Evolutionary conservation across 2,329 filamentous ascomycete species (phyloP).

Genomic region (Exophiala sp.): DNA sequence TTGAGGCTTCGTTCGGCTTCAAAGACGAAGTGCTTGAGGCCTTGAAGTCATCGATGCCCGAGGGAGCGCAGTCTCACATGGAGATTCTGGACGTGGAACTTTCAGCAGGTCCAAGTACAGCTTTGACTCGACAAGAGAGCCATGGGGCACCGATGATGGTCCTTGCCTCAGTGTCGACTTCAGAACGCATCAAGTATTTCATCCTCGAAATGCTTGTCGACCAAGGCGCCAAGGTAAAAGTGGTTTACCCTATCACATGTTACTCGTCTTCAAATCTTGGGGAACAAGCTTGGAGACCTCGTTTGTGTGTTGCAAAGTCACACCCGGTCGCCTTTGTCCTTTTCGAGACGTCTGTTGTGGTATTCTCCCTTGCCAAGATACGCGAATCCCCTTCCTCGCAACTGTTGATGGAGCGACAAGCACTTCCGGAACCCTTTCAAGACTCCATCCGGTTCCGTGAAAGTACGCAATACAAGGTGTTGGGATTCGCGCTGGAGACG

Average conservation of each 20-base stretch:
- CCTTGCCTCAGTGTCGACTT: conserved; percentile 53
- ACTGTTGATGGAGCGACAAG: conserved; percentile 60
- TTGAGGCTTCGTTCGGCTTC: conserved; percentile 65
- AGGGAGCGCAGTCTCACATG: conserved; percentile 41
- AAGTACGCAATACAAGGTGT: conserved; percentile 45
- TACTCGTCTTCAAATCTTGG: conserved; percentile 51
- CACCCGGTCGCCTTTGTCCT: conserved; percentile 75
- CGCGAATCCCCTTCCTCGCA: conserved; percentile 71
- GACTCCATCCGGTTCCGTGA: conserved; percentile 74
- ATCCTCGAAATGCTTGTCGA: conserved; percentile 66
- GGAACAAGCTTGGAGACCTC: conserved; percentile 48
- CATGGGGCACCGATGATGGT: conserved; percentile 49
- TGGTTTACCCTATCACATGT: conserved; percentile 61
- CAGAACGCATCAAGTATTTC: conserved; percentile 58
- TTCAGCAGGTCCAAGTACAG: conserved; percentile 20
- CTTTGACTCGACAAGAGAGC: conserved; percentile 37
- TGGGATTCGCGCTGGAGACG: conserved; percentile 47
- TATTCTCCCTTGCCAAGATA: conserved; percentile 64
- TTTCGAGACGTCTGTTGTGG: conserved; percentile 69
- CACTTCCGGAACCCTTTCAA: conserved; percentile 65
- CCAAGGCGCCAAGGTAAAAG: conserved; percentile 53
- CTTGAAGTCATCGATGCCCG: conserved; percentile 46
- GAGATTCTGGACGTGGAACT: conserved; percentile 67
- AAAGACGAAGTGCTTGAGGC: conserved; percentile 57
- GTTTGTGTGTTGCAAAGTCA: conserved; percentile 70